Percentiles rank a stretch among this genome's conserved stretches.
These are phyloP conservation scores for Hypoxylon intermedium DNA, from an alignment of 495 filamentous ascomycete species.

Conservation along the genomic window DNA sequence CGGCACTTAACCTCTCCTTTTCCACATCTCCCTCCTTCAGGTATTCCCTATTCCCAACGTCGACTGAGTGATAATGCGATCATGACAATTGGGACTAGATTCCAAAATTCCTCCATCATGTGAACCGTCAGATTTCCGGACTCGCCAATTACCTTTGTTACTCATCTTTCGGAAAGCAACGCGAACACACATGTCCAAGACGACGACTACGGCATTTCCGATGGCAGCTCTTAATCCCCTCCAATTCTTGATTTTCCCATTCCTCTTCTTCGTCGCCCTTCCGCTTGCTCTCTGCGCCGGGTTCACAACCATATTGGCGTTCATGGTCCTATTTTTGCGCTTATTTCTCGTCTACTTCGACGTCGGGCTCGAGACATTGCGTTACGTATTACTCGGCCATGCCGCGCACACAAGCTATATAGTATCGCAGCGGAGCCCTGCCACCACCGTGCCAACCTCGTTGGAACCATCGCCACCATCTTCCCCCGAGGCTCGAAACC, in stretches of 20 bases:
- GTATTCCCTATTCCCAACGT: not conserved
- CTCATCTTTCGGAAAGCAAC: slow-evolving; percentile 3
- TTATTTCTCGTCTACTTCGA: slow-evolving; percentile 74
- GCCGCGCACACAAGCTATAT: slow-evolving; percentile 30
- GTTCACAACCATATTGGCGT: slow-evolving; percentile 71
- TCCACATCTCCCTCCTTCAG: not conserved
- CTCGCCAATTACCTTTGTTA: not conserved
- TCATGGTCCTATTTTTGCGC: slow-evolving; percentile 69
- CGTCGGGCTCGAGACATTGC: slow-evolving; percentile 58
- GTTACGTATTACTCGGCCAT: slow-evolving; percentile 39
- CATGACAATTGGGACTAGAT: slow-evolving; percentile 3
- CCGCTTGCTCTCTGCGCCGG: slow-evolving; percentile 73
- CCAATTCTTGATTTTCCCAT: slow-evolving; percentile 64
- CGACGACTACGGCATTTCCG: not conserved
- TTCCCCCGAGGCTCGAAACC: slow-evolving; percentile 39
- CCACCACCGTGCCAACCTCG: slow-evolving; percentile 1
- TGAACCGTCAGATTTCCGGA: slow-evolving; percentile 11
- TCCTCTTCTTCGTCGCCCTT: slow-evolving; percentile 69
- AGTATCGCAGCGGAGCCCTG: slow-evolving; percentile 19
- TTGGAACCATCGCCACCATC: slow-evolving; percentile 16
- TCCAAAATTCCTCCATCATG: slow-evolving; percentile 18
- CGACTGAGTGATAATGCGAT: not conserved
- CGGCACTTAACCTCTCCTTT: slow-evolving; percentile 1
- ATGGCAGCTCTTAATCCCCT: slow-evolving; percentile 58
- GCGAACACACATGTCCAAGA: slow-evolving; percentile 3